Conservation (phyloP, 2,329 filamentous ascomycete species). For the Blastomyces silverae region DNA sequence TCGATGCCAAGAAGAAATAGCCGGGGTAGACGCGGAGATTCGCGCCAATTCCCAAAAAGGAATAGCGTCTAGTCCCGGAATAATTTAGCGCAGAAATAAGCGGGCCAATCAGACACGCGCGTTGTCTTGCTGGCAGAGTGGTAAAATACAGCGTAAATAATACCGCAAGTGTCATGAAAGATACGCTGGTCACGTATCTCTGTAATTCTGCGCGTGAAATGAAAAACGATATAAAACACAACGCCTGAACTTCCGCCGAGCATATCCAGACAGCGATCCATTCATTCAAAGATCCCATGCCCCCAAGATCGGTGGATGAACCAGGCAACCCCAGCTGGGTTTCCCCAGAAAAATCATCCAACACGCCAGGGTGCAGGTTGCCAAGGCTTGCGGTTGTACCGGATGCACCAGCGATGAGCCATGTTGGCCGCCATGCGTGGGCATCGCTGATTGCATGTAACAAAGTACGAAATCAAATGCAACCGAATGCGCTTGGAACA, state of each 20-base stretch:
- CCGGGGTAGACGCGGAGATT: not conserved
- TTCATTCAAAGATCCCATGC: not conserved
- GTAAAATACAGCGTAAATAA: no score
- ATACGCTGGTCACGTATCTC: no score
- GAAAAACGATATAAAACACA: not conserved
- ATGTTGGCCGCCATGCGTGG: slow-evolving; percentile 1
- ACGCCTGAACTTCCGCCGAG: not conserved
- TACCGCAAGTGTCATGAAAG: no score
- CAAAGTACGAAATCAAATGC: not conserved
- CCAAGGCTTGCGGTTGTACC: not conserved
- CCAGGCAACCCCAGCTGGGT: not conserved
- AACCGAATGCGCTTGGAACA: slow-evolving; percentile 8
- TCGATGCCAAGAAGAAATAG: not conserved
- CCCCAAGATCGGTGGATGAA: not conserved
- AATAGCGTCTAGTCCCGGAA: not conserved
- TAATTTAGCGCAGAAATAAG: not conserved
- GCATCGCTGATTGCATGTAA: not conserved
- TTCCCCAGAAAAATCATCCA: not conserved
- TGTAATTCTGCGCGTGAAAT: not conserved
- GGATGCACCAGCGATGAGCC: not conserved
- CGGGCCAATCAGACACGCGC: not conserved
- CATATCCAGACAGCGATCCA: not conserved
- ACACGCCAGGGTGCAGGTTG: not conserved
- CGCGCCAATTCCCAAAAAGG: not conserved
- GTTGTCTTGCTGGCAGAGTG: no score